Base-by-base conservation (phyloP, 2,329 filamentous ascomycete genomes). In the Teratosphaeria viscida region DNA sequence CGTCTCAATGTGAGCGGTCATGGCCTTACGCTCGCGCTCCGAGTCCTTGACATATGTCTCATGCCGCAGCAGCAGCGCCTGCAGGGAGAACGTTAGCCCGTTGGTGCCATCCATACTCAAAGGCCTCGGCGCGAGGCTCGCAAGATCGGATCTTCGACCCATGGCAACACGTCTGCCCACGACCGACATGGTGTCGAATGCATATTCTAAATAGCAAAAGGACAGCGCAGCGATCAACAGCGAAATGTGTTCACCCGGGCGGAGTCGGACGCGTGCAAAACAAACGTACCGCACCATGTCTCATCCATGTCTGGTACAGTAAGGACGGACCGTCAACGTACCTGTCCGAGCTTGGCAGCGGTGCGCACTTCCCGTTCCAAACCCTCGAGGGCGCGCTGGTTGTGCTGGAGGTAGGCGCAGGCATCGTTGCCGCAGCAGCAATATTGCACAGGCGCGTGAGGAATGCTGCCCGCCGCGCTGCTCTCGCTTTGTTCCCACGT, bases 21-120 rank as follows among this genome's bases (percentile, higher is more conserved):
- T 85, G 62, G 86, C 83, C 62, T 81, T 78, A 62, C 92, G 88
- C 72, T 96, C 91, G 67, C 85, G 85, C 78, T 96, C 91, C 61
- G 92, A 90, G 73, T 96, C 90, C 66, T 87, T 87, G 81, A 96
- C 92, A 75, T 95, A 96, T 61, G 89, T 85, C 79, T 97, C 92
- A 82, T 99, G 92, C 68, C 92, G 88, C 64, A 88, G 85, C 52
- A 99, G 84, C 59, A 99, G 81, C 61, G 91, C 91, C 94, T 97
- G 85, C 61, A 87, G 75, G 58, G 82, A 78, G 75, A 84, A 88
- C 57, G 85, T 95, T 76, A 95, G 68, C 66, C 65, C 88, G 77
- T 81, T 81, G 65, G 80, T 78, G 61, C 61, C 59, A n/a, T 62
- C 59, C n/a, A 60, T 59, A 11, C 43, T 49, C n/a, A 49, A 23